A percentile compares a stretch with the other conserved stretches of the same genome.
phyloP scores from a whole-genome alignment of 768 basidiomycete genomes.

The Russula ochroleuca region DNA sequence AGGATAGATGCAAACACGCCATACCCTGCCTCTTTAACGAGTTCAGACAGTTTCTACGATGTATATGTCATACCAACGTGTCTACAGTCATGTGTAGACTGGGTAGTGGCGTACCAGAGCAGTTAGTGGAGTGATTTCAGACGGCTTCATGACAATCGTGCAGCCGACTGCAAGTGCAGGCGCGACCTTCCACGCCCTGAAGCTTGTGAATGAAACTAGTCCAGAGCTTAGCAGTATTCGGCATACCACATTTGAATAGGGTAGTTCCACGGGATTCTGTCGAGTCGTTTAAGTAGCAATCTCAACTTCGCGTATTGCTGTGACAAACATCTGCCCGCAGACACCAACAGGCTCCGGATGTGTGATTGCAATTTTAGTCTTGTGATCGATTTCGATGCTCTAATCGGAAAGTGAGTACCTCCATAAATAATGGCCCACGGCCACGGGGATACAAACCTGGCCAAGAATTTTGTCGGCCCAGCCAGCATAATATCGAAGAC shows the following conservation, averaged over 20 bases:
- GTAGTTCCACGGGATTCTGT: conserved; percentile 90
- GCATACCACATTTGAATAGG: conserved; percentile 79
- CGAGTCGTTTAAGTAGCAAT: conserved; percentile 11
- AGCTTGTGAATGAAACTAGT: neutral
- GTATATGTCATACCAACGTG: conserved; percentile 15
- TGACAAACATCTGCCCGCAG: conserved; percentile 78
- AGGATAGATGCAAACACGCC: conserved; percentile 19
- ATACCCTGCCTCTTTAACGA: conserved; percentile 81
- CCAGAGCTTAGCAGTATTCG: neutral
- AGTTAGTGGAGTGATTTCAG: conserved; percentile 79
- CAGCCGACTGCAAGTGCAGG: conserved; percentile 90
- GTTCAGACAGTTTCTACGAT: conserved; percentile 70
- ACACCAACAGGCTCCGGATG: conserved; percentile 91
- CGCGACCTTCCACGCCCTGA: conserved; percentile 86
- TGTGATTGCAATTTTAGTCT: conserved; percentile 79
- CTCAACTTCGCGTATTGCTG: conserved; percentile 10
- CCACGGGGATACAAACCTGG: conserved; percentile 47
- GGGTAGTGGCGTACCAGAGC: conserved; percentile 52
- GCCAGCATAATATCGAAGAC: conserved; percentile 88
- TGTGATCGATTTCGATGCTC: conserved; percentile 78
- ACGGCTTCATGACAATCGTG: conserved; percentile 94
- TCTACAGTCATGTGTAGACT: conserved; percentile 6
- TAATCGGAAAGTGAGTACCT: conserved; percentile 32
- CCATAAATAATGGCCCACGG: neutral
- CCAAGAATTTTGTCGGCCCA: conserved; percentile 95